Base-by-base conservation (phyloP, 371 early-diverging fungal genomes). In the Basidiobolus meristosporus region DNA sequence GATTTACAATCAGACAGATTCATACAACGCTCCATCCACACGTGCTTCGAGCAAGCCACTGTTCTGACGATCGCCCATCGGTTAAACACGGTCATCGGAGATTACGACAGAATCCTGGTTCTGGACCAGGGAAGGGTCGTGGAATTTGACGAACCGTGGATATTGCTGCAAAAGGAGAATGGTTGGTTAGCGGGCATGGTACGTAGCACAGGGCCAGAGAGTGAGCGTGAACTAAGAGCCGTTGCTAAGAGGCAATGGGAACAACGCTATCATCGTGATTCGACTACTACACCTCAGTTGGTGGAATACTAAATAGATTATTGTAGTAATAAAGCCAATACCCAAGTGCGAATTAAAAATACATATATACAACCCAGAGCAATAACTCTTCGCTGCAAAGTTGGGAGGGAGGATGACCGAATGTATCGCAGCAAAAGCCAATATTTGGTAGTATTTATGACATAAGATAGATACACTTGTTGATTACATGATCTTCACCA, bases 31-130 rank as follows among this genome's bases (percentile, higher is more conserved):
- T 53, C 59, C 7, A 60, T 69, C 34, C 53, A 54, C 15, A 26
- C 36, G 0, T 59, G 62, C 39, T 66, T 65, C 43, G n/a, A 38
- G 6, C 45, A 58, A 12, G 51, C 57, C 14, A 75, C 70, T 0
- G 58, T 67, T 10, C 46, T 75, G 7, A 68, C 67, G n/a, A 75
- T 75, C 39, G 75, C 75, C n/a, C 75, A 75, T 48, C 65, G 72
- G 1, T 36, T 75, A 45, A 60, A 73, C 39, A 82, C 83, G 10
- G 64, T 81, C n/a, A 73, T 85, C 47, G 77, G 74, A 30, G 77
- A 67, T 43, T 59, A 53, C 41, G 64, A 70, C 40, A 47, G 58
- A 6, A 60, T 70, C 15, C 38, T 65, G 17, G 63, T 65, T 18
- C 46, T 86, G 50, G 71, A 77, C 26, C 59, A 57, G 14, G 77